These are phyloP conservation scores for Quercus berberidifolia DNA, from an alignment of 306 rosid species.

Conservation along the genomic window DNA sequence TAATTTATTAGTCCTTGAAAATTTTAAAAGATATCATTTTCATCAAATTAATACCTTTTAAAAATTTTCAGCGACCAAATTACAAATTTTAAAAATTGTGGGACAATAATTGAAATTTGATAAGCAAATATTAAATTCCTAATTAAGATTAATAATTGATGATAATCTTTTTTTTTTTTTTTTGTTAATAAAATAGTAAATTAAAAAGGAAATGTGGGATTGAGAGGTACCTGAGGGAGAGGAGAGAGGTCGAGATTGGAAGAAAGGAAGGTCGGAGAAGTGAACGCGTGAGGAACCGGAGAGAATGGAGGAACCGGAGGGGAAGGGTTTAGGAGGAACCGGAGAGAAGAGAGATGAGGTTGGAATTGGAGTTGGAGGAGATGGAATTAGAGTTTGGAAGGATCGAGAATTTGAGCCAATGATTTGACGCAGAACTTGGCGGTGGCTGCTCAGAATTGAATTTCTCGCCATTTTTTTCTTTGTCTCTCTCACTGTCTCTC, in stretches of 20 bases:
- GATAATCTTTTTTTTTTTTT: not conserved
- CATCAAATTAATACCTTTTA: no score
- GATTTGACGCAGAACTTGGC: conserved; percentile 17
- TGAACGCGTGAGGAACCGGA: not conserved
- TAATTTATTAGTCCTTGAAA: no score
- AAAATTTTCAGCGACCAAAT: no score
- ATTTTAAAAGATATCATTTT: no score
- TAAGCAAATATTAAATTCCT: no score
- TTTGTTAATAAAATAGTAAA: not conserved
- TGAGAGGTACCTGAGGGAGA: conserved; percentile 23
- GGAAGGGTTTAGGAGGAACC: conserved; percentile 1
- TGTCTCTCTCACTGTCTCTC: no score
- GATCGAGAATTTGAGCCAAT: not conserved
- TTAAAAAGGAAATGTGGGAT: not conserved
- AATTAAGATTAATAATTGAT: not conserved
- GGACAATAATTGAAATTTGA: no score
- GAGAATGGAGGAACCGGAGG: not conserved
- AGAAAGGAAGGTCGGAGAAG: not conserved
- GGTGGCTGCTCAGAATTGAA: conserved; percentile 24
- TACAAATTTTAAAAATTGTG: no score
- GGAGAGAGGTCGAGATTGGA: conserved; percentile 7
- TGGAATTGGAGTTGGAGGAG: no score
- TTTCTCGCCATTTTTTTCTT: conserved; percentile 36
- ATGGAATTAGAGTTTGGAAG: conserved; percentile 7
- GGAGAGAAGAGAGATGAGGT: conserved; percentile 2